Conservation (phyloP, 2,329 filamentous ascomycete genomes). For the Pochonia chlamydosporia region DNA sequence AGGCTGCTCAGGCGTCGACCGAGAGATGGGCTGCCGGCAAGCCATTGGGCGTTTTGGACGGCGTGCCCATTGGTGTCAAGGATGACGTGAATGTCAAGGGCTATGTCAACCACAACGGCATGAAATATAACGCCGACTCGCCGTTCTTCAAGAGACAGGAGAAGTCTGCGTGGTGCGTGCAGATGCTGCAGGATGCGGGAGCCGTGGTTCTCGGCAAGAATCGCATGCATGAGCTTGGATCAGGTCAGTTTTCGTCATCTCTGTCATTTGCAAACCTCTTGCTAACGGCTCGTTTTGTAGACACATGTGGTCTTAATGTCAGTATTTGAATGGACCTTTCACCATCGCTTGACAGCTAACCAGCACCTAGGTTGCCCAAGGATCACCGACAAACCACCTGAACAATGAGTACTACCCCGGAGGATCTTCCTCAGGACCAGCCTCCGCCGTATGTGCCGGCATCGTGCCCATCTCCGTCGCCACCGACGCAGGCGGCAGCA, state of each 20-base stretch:
- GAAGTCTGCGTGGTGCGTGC: constrained; percentile 64
- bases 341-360: constrained; percentile 27
- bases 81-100: constrained; percentile 71
- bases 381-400: constrained; percentile 73
- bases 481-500: constrained; percentile 69
- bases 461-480: constrained; percentile 71
- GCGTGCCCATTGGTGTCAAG: constrained; percentile 78
- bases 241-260: constrained; percentile 40
- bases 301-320: constrained; percentile 78
- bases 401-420: constrained; percentile 74
- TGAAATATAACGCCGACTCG: constrained; percentile 50
- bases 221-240: constrained; percentile 75
- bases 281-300: constrained; percentile 24
- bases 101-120: constrained; percentile 62
- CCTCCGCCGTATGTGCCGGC: constrained; percentile 63
- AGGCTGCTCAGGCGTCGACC: constrained; percentile 68
- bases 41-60: constrained; percentile 66
- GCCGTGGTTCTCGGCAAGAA: constrained; percentile 71
- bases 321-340: constrained; percentile 11
- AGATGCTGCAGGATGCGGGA: constrained; percentile 66
- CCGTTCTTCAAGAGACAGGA: constrained; percentile 43
- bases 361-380: constrained; percentile 47
- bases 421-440: constrained; percentile 73
- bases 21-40: constrained; percentile 62
- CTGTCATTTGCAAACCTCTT: not conserved